Conservation (phyloP, 2,329 filamentous ascomycete genomes). For the Pseudogymnoascus sp. region DNA sequence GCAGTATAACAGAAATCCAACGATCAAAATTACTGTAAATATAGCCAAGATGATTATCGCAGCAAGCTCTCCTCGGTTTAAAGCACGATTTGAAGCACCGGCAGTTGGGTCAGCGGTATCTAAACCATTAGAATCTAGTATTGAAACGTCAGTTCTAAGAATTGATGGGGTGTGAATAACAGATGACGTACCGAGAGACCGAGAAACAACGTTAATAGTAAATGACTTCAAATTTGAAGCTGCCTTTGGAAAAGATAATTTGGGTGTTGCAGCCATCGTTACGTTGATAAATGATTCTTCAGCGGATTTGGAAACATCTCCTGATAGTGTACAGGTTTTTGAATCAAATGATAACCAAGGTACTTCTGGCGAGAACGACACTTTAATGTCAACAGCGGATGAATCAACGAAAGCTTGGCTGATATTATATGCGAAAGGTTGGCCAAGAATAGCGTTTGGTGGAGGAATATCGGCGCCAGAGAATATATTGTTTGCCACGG, state of each 20-base stretch:
- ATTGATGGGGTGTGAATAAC: constrained; percentile 9
- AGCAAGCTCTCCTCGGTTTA: neutral
- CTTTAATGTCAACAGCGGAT: constrained; percentile 19
- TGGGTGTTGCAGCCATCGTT: constrained; percentile 20
- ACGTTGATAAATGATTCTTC: constrained; percentile 16
- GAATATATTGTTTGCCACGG: constrained; percentile 19
- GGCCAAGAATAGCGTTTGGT: constrained; percentile 21
- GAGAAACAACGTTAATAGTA: constrained; percentile 14
- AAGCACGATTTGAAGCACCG: neutral
- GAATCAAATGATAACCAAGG: constrained; percentile 24
- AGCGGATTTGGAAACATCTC: constrained; percentile 18
- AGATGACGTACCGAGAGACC: neutral
- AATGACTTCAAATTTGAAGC: constrained; percentile 18
- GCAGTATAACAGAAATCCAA: neutral
- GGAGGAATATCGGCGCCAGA: constrained; percentile 8
- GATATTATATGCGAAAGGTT: constrained; percentile 21
- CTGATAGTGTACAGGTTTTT: constrained; percentile 19
- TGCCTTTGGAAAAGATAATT: constrained; percentile 11
- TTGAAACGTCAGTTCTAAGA: neutral
- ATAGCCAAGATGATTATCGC: neutral
- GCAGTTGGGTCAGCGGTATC: constrained; percentile 2
- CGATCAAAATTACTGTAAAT: neutral
- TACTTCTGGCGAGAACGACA: constrained; percentile 15
- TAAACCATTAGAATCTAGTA: neutral
- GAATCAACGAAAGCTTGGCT: constrained; percentile 19